Base-by-base conservation (phyloP, 2,329 filamentous ascomycete genomes). In the Fusarium mexicanum region DNA sequence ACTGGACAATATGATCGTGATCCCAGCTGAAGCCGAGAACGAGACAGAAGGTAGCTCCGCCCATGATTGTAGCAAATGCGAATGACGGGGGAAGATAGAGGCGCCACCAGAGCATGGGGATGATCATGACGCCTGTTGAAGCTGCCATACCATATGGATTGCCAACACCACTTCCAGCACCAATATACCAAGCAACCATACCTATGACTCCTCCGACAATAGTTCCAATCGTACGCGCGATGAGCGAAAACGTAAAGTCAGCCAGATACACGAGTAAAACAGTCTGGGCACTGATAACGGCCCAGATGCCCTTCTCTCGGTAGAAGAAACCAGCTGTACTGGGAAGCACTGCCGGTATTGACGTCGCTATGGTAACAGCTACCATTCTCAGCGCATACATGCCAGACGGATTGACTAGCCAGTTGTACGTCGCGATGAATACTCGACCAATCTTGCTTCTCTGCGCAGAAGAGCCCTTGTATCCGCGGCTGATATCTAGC, bases 291-390 rank as follows among this genome's bases (percentile, higher is more conserved):
- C 86, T 88, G 47, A 89, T 87, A 14, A 88, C 76, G 0, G 81
- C 85, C 87, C 87, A 89, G 0, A 89, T 79, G 1, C 87, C 86
- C 73, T 87, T 87, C 64, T 88, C 83, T 6, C 86, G 82, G 57
- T 87, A 88, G 70, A 84, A 88, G 73, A 89, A 88, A 3, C 85
- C 86, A 0, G 86, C 83, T 3, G 81, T 82, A 33, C 78, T 75
- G 0, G 85, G 84, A 8, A 88, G 79, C 0, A 81, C 80, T 0
- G 84, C 82, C 0, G 86, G 84, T 9, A 88, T 83, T 0, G 79
- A 76, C 1, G 83, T 77, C 0, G 83, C 86, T 17, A 88, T 78
- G 0, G 86, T 87, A 1, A 86, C 84, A 12, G 84, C 70, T 0
- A 88, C 85, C 79, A 87, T 83, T 6, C 86, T 84, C 16, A 88